These are phyloP conservation scores for Helichrysum umbraculigerum DNA, from an alignment of 129 eudicot genomes.

Conservation along the genomic window DNA sequence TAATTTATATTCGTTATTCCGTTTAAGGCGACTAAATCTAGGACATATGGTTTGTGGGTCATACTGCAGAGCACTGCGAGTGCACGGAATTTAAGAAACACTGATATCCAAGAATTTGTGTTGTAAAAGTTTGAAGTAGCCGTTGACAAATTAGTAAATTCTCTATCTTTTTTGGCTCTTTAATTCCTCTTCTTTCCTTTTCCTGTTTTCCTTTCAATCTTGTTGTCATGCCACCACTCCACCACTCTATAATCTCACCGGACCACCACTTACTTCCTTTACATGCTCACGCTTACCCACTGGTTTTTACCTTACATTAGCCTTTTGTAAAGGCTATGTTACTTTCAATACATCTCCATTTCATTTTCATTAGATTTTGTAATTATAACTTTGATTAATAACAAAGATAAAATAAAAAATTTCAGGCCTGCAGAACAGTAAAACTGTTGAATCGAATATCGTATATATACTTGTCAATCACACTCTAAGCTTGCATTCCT, in stretches of 20 bases:
- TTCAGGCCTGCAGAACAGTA: no score
- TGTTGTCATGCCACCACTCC: slow-evolving; percentile 36
- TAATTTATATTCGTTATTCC: not conserved
- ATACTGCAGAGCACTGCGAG: slow-evolving; percentile 18
- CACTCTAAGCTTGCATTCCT: no score
- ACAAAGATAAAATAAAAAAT: not conserved
- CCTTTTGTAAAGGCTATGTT: slow-evolving; percentile 46
- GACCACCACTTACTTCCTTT: slow-evolving; percentile 70
- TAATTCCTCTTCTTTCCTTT: slow-evolving; percentile 24
- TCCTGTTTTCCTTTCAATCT: slow-evolving; percentile 42
- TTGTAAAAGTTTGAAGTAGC: slow-evolving; percentile 32
- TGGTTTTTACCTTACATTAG: slow-evolving; percentile 34
- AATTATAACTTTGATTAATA: slow-evolving; percentile 9
- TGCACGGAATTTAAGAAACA: slow-evolving; percentile 65
- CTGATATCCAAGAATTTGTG: slow-evolving; percentile 26
- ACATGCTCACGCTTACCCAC: slow-evolving; percentile 66
- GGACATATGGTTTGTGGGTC: slow-evolving; percentile 22
- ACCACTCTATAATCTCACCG: slow-evolving; percentile 22
- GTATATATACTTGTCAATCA: no score
- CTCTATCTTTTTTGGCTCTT: slow-evolving; percentile 7
- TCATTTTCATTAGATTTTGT: slow-evolving; percentile 27
- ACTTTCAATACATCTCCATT: slow-evolving; percentile 29
- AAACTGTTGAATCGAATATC: no score
- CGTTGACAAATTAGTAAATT: slow-evolving; percentile 63
- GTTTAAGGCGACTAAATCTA: not conserved